Evolutionary conservation across 345 rosid species (phyloP).

Genomic region (Mercurialis annua): DNA sequence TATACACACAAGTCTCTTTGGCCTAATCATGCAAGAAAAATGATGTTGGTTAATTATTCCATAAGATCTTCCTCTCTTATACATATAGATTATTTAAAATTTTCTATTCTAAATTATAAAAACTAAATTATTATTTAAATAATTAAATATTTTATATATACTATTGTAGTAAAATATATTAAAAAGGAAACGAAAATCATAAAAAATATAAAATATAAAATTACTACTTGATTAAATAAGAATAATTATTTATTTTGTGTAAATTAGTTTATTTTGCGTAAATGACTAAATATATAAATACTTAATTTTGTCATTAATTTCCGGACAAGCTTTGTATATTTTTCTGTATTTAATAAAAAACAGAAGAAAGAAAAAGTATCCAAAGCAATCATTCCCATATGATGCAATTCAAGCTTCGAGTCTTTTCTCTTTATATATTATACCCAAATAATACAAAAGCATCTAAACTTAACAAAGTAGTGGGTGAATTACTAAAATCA

Average conservation of each 20-base stretch:
- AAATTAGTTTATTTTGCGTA: too few species aligned
- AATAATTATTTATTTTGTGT: too few species aligned
- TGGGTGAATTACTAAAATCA: slow-evolving; percentile 1
- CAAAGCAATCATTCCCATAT: slow-evolving; percentile 13
- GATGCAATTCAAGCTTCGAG: slow-evolving; percentile 5
- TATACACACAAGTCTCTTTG: slow-evolving; percentile 23
- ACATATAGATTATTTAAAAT: too few species aligned
- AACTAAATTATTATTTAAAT: background rate
- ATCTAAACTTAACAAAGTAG: slow-evolving; percentile 8
- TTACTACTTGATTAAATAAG: too few species aligned
- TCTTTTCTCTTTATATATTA: background rate
- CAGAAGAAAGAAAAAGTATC: background rate
- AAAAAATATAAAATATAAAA: too few species aligned
- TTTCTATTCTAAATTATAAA: too few species aligned
- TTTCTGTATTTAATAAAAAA: too few species aligned
- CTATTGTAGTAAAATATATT: background rate
- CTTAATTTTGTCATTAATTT: too few species aligned
- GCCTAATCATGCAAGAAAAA: slow-evolving; percentile 20
- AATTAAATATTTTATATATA: background rate
- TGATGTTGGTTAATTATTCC: slow-evolving; percentile 7
- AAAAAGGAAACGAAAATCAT: background rate
- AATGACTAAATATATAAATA: too few species aligned
- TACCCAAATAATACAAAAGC: background rate
- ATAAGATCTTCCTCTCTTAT: background rate
- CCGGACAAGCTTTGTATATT: too few species aligned